Conservation (phyloP, 805 yeast genomes). For the Saccharomycopsis vini region DNA sequence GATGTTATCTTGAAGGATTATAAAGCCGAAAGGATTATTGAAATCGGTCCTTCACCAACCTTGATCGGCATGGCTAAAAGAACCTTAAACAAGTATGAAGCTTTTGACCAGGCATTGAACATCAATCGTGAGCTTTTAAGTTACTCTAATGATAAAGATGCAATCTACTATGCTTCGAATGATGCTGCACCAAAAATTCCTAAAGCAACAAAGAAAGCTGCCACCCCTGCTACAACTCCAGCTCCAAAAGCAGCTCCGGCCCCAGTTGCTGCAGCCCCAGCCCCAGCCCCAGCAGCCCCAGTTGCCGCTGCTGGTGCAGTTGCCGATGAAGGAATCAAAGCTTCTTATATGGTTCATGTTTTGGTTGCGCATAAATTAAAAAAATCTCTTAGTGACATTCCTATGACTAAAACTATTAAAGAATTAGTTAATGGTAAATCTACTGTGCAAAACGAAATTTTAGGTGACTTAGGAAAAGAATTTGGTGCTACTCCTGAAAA, state of each 20-base stretch:
- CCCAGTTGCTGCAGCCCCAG: conserved; percentile 22
- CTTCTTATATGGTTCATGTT: conserved; percentile 73
- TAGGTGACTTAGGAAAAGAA: conserved; percentile 98
- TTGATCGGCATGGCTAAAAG: conserved; percentile 98
- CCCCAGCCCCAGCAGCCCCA: conserved; percentile 25
- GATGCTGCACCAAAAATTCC: conserved; percentile 39
- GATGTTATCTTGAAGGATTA: conserved; percentile 90
- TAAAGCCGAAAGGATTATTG: conserved; percentile 96
- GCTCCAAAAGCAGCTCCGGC: conserved; percentile 27
- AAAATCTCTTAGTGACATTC: conserved; percentile 76
- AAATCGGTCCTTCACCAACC: conserved; percentile 98
- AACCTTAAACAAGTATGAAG: conserved; percentile 93
- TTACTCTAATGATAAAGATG: conserved; percentile 92
- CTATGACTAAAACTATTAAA: conserved; percentile 88
- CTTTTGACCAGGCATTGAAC: conserved; percentile 91
- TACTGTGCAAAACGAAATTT: conserved; percentile 95
- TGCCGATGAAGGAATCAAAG: conserved; percentile 85
- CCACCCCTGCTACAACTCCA: conserved; percentile 21
- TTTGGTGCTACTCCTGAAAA: conserved; percentile 97
- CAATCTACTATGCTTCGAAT: conserved; percentile 72
- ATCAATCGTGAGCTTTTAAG: conserved; percentile 86
- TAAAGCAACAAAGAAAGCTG: conserved; percentile 23
- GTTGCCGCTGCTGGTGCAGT: conserved; percentile 55
- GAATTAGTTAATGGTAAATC: conserved; percentile 98
- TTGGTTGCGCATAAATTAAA: conserved; percentile 94